Evolutionary conservation across 2,329 filamentous ascomycete genomes (phyloP).

Genomic region (Rutstroemia sp.): DNA sequence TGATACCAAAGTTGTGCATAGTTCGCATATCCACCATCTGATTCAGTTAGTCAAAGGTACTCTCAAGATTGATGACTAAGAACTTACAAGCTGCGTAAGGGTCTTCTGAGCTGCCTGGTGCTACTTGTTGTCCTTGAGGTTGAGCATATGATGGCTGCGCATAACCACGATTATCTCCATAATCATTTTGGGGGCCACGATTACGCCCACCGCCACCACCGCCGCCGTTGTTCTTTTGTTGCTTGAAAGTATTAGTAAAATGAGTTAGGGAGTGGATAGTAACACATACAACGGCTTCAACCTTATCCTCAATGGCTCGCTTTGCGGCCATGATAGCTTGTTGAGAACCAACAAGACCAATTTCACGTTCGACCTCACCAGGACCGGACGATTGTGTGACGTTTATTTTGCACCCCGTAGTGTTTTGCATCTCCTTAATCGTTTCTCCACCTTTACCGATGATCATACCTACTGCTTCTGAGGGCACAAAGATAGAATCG

Average conservation of each 20-base stretch:
- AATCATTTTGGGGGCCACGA: conserved; percentile 42
- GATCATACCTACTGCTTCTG: conserved; percentile 92
- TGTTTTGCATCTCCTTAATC: conserved; percentile 87
- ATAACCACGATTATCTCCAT: conserved; percentile 44
- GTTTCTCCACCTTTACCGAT: conserved; percentile 93
- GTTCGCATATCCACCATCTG: conserved; percentile 73
- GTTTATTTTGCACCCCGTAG: conserved; percentile 89
- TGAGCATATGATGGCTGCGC: conserved; percentile 40
- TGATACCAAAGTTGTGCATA: conserved; percentile 79
- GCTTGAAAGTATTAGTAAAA: conserved; percentile 30
- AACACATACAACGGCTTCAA: conserved; percentile 72
- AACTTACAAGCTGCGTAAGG: conserved; percentile 68
- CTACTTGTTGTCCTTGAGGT: conserved; percentile 32
- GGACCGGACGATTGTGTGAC: conserved; percentile 75
- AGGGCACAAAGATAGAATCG: conserved; percentile 78
- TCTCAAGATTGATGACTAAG: conserved; percentile 11
- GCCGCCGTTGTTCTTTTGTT: conserved; percentile 44
- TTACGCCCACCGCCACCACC: conserved; percentile 39
- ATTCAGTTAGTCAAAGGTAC: conserved; percentile 17
- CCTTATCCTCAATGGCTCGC: conserved; percentile 81
- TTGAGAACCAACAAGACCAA: conserved; percentile 71
- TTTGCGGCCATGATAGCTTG: conserved; percentile 77
- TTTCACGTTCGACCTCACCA: conserved; percentile 74
- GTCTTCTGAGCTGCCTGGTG: conserved; percentile 47
- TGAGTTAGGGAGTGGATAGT: not conserved